Percentiles rank a stretch among this genome's conserved stretches.
These are phyloP conservation scores for Mycena latifolia DNA, from an alignment of 768 basidiomycete species.

Conservation along the genomic window DNA sequence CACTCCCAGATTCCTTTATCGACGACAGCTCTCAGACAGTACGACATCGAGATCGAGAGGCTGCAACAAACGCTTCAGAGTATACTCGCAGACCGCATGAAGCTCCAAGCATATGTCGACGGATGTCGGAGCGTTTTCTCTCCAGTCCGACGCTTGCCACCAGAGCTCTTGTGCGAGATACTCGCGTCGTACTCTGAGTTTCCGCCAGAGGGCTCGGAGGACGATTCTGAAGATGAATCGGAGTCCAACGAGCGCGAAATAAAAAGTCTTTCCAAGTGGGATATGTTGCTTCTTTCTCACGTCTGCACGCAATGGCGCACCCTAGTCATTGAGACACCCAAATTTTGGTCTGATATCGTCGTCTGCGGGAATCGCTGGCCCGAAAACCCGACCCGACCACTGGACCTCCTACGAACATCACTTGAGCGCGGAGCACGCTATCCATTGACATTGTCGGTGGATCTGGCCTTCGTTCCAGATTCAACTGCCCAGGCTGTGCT, in stretches of 20 bases:
- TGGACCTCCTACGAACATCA: too few relatives aligned
- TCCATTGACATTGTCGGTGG: not conserved
- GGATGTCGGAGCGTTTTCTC: not conserved
- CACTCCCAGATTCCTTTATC: not conserved
- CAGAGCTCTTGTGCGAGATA: constrained; percentile 7
- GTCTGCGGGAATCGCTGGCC: not conserved
- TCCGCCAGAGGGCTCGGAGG: too few relatives aligned
- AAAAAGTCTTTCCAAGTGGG: not conserved
- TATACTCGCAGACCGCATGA: not conserved
- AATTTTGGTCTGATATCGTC: not conserved
- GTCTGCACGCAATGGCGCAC: too few relatives aligned
- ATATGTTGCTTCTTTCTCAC: not conserved
- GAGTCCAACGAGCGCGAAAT: not conserved
- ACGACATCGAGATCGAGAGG: not conserved
- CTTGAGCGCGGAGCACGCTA: not conserved
- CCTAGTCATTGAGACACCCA: not conserved
- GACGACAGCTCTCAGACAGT: not conserved
- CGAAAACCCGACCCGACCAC: not conserved
- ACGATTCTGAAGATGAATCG: too few relatives aligned
- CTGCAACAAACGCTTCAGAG: not conserved
- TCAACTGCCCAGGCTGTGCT: not conserved
- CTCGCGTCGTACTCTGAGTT: not conserved
- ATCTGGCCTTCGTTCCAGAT: not conserved
- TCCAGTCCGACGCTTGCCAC: not conserved
- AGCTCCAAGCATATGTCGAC: not conserved